Conservation (phyloP, 208 protist genomes). For the Acanthamoeba sp. region DNA sequence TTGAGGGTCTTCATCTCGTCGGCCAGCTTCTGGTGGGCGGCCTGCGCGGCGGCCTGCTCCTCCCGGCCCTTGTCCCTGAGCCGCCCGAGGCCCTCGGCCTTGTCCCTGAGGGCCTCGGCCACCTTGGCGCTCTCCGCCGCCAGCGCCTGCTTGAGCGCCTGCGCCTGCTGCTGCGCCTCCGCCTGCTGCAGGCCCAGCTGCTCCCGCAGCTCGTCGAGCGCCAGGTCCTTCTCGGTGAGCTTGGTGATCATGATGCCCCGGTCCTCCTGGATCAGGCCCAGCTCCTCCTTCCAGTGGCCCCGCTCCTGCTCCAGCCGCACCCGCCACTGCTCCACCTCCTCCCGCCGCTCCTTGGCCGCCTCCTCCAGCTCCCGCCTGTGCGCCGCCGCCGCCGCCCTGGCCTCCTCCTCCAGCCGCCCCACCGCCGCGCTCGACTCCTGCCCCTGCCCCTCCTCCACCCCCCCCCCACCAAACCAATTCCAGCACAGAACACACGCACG, state of each 20-base stretch:
- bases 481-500: neutral
- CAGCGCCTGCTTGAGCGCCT: neutral
- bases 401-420: neutral
- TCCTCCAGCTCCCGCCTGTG: neutral
- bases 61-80: neutral
- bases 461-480: too few relatives aligned
- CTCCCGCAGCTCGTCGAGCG: neutral
- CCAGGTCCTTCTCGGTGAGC: conserved; percentile 19
- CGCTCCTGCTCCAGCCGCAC: conserved; percentile 35
- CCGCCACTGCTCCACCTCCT: conserved; percentile 10
- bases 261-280: conserved; percentile 37
- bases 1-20: conserved; percentile 22
- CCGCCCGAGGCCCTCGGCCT: neutral
- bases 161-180: neutral
- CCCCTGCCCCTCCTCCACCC: too few relatives aligned
- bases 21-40: neutral
- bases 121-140: neutral
- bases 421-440: neutral
- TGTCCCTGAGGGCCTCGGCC: neutral
- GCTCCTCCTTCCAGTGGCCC: conserved; percentile 29
- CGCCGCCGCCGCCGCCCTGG: neutral
- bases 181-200: neutral
- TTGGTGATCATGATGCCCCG: conserved; percentile 41
- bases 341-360: neutral
- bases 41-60: neutral